A percentile compares a stretch with the other conserved stretches of the same genome.
Evolutionary conservation across 176 grass and related monocot species (phyloP).

Genomic region (Ananas comosus): DNA sequence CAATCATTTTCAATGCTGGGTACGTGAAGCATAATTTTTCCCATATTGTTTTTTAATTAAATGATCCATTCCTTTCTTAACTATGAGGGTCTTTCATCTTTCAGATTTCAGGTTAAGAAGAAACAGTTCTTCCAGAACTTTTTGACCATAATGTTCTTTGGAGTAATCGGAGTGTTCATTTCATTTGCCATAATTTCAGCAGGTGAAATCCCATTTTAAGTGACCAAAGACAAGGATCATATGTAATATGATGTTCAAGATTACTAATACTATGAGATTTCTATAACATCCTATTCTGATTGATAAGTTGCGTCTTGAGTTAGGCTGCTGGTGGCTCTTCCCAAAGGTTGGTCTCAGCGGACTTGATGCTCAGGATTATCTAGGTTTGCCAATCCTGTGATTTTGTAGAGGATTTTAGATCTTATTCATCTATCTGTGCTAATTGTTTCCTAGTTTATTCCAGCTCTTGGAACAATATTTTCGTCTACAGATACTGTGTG

Average conservation of each 20-base stretch:
- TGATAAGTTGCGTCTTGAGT: slow-evolving; percentile 4
- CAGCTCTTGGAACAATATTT: slow-evolving; percentile 87
- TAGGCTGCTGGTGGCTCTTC: slow-evolving; percentile 73
- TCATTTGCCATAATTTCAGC: slow-evolving; percentile 61
- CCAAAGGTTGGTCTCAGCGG: slow-evolving; percentile 60
- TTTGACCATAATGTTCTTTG: slow-evolving; percentile 88
- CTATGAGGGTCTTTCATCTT: not conserved
- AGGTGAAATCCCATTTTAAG: slow-evolving; percentile 25
- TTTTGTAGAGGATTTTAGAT: not conserved
- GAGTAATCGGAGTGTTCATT: slow-evolving; percentile 72
- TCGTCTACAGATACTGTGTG: slow-evolving; percentile 86
- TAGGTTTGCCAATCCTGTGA: slow-evolving; percentile 29
- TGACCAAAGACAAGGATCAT: not conserved
- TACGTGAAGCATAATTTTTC: slow-evolving; percentile 10
- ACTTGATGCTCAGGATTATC: slow-evolving; percentile 47
- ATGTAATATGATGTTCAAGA: no score
- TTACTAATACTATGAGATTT: no score
- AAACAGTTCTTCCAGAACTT: slow-evolving; percentile 96
- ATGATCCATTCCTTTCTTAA: not conserved
- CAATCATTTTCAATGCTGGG: slow-evolving; percentile 94
- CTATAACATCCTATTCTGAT: not conserved
- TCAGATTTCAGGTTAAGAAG: slow-evolving; percentile 92
- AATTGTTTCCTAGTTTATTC: not conserved
- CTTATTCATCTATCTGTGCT: not conserved
- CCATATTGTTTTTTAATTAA: not conserved